A percentile compares a stretch with the other conserved stretches of the same genome.
Evolutionary conservation across 2,329 filamentous ascomycete species (phyloP).

Genomic region (Exophiala oligosperma): DNA sequence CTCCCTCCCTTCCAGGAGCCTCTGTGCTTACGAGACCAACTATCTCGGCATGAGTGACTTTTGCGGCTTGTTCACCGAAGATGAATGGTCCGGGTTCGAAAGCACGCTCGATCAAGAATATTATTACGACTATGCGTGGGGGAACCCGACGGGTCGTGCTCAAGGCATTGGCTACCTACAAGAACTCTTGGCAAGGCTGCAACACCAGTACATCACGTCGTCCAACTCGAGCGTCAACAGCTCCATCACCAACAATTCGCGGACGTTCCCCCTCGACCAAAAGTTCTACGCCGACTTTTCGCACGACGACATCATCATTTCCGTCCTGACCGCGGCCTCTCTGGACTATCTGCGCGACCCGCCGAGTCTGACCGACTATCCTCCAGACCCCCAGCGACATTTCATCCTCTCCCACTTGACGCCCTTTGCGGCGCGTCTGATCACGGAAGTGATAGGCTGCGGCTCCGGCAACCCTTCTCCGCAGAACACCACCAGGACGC

Average conservation of each 20-base stretch:
- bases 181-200: constrained; percentile 52
- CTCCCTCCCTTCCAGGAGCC: constrained; percentile 39
- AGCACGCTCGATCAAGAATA: constrained; percentile 55
- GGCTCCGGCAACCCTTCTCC: constrained; percentile 40
- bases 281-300: constrained; percentile 56
- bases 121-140: constrained; percentile 47
- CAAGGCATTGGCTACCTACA: constrained; percentile 56
- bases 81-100: constrained; percentile 58
- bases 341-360: constrained; percentile 56
- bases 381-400: constrained; percentile 37
- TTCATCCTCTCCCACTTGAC: constrained; percentile 54
- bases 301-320: constrained; percentile 56
- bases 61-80: constrained; percentile 54
- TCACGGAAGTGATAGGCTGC: constrained; percentile 59
- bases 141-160: constrained; percentile 52
- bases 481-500: constrained; percentile 33
- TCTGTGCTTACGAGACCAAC: constrained; percentile 56
- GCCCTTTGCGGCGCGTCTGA: constrained; percentile 56
- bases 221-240: constrained; percentile 56
- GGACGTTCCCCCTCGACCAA: constrained; percentile 49
- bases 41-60: constrained; percentile 54
- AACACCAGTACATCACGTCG: constrained; percentile 47
- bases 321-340: constrained; percentile 52
- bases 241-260: constrained; percentile 47
- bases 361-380: constrained; percentile 43